Percentiles rank a stretch among this genome's conserved stretches.
Evolutionary conservation across 140 eudicot species (phyloP).

Genomic region (Erigeron philadelphicus): DNA sequence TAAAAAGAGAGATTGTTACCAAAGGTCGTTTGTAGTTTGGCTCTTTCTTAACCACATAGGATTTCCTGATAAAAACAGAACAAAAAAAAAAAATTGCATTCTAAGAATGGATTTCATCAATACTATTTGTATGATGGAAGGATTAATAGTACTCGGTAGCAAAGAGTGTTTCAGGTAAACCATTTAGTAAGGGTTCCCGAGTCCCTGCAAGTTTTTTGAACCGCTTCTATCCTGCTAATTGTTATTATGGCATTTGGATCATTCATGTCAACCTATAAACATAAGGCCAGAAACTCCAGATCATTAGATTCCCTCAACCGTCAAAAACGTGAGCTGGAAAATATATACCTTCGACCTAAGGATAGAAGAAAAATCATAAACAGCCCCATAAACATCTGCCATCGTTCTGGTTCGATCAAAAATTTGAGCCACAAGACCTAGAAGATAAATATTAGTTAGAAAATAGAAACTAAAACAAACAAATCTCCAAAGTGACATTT

Average conservation of each 20-base stretch:
- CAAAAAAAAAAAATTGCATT: background rate
- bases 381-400: constrained; percentile 75
- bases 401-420: constrained; percentile 69
- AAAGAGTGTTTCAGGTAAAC: background rate
- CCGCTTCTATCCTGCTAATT: constrained; percentile 31
- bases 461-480: too few species aligned
- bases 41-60: background rate
- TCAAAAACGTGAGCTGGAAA: background rate
- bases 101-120: background rate
- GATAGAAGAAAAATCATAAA: constrained; percentile 64
- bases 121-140: background rate
- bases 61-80: background rate
- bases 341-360: constrained; percentile 63
- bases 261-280: constrained; percentile 23
- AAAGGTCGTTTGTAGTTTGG: background rate
- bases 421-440: constrained; percentile 90
- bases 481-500: too few species aligned
- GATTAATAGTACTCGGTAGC: background rate
- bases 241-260: constrained; percentile 33
- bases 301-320: background rate
- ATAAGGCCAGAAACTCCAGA: background rate
- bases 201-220: constrained; percentile 25
- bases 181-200: constrained; percentile 18
- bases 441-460: background rate
- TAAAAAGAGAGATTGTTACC: background rate